These are phyloP conservation scores for Pyrenophora teres DNA, from an alignment of 2,329 filamentous ascomycete species.

Conservation along the genomic window DNA sequence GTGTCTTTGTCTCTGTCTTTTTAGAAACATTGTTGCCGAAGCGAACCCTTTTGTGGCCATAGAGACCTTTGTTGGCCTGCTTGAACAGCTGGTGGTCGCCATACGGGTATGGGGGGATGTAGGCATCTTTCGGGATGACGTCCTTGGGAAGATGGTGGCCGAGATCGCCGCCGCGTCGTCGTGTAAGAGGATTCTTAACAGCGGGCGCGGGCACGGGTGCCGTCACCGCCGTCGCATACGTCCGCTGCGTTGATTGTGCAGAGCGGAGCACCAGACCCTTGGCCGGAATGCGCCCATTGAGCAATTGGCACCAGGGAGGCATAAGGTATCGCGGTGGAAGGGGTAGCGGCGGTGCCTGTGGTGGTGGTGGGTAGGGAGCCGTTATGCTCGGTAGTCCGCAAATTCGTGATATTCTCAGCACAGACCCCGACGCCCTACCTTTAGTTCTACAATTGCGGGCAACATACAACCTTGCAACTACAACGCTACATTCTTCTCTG, in stretches of 20 bases:
- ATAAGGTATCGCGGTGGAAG: slow-evolving; percentile 20
- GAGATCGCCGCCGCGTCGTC: slow-evolving; percentile 41
- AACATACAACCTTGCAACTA: not conserved
- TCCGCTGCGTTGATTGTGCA: slow-evolving; percentile 26
- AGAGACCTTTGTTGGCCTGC: slow-evolving; percentile 77
- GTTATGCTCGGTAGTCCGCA: slow-evolving; percentile 31
- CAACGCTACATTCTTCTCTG: not conserved
- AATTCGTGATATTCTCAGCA: slow-evolving; percentile 16
- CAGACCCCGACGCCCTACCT: slow-evolving; percentile 4
- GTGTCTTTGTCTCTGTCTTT: slow-evolving; percentile 70
- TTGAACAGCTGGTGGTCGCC: slow-evolving; percentile 74
- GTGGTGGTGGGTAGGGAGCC: slow-evolving; percentile 15
- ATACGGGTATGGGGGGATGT: slow-evolving; percentile 67
- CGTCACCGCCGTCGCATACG: slow-evolving; percentile 31
- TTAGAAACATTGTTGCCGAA: slow-evolving; percentile 78
- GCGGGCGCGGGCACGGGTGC: slow-evolving; percentile 11
- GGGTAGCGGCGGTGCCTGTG: slow-evolving; percentile 20
- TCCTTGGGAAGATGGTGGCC: slow-evolving; percentile 44
- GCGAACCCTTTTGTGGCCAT: slow-evolving; percentile 71
- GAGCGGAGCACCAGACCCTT: slow-evolving; percentile 15
- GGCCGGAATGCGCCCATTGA: slow-evolving; percentile 27
- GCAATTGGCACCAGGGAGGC: slow-evolving; percentile 38
- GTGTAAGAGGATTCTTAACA: slow-evolving; percentile 34
- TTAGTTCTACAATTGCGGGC: slow-evolving; percentile 6
- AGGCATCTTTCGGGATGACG: slow-evolving; percentile 35